Conservation (phyloP, 139 green algal genomes). For the Micractinium conductrix region DNA sequence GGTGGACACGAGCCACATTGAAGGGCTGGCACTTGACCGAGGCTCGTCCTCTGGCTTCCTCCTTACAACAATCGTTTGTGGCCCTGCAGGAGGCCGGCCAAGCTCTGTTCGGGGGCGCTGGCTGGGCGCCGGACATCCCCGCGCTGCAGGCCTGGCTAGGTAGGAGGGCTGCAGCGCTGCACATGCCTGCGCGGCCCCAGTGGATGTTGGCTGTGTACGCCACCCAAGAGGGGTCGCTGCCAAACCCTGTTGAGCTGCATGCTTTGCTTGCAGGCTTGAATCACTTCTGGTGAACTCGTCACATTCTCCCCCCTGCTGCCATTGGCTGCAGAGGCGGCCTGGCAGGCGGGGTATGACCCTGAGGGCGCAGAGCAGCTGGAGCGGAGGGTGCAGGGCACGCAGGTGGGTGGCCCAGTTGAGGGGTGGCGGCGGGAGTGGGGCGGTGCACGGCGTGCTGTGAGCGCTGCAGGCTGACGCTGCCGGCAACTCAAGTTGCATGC, state of each 20-base stretch:
- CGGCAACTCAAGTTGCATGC: no score
- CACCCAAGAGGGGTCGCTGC: no score
- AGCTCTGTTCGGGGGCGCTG: conserved; percentile 62
- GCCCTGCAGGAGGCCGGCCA: conserved; percentile 13
- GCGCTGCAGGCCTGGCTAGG: conserved; percentile 75
- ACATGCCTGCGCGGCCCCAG: no score
- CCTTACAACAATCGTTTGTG: not conserved
- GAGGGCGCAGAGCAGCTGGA: conserved; percentile 64
- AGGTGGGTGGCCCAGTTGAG: not conserved
- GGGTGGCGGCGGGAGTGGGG: no score
- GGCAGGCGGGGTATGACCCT: conserved; percentile 63
- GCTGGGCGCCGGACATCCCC: conserved; percentile 70
- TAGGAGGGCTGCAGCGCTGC: not conserved
- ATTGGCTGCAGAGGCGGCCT: conserved; percentile 48
- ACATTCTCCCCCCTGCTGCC: no score
- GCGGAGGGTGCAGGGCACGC: conserved; percentile 52
- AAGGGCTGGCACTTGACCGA: not conserved
- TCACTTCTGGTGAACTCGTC: no score
- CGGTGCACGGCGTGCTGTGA: no score
- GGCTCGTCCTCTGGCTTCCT: not conserved
- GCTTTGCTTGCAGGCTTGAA: no score
- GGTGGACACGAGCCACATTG: not conserved
- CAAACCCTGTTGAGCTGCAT: no score
- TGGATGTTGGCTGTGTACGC: no score
- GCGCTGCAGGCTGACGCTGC: no score